Conservation (phyloP, 768 basidiomycete species). For the Boletus edulis region DNA sequence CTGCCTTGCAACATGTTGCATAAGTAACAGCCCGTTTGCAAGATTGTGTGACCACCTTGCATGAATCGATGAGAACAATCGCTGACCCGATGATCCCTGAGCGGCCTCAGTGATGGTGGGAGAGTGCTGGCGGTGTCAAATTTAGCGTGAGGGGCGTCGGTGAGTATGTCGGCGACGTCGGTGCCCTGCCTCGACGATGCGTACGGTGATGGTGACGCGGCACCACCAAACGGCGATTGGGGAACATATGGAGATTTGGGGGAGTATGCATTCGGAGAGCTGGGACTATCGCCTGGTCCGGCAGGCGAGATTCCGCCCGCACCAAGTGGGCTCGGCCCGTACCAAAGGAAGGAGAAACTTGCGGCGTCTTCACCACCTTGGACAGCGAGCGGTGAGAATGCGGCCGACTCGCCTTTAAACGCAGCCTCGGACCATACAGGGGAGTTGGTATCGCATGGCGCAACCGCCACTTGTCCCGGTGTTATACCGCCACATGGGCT, state of each 20-base stretch:
- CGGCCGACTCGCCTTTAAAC: no score
- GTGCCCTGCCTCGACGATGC: slow-evolving; percentile 69
- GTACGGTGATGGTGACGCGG: slow-evolving; percentile 80
- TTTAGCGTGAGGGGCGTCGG: slow-evolving; percentile 84
- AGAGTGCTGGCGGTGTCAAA: slow-evolving; percentile 72
- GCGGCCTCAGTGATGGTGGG: no score
- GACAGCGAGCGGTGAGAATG: no score
- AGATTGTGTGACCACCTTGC: no score
- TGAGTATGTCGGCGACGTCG: slow-evolving; percentile 79
- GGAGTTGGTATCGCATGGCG: no score
- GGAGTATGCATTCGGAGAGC: slow-evolving; percentile 86
- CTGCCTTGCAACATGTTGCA: no score
- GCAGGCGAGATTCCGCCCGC: slow-evolving; percentile 89
- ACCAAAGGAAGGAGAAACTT: slow-evolving; percentile 70
- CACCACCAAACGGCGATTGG: slow-evolving; percentile 79
- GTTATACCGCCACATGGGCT: slow-evolving; percentile 82
- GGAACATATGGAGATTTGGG: slow-evolving; percentile 90
- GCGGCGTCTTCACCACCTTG: no score
- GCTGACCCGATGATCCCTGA: no score
- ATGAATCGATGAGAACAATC: no score
- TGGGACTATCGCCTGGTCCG: slow-evolving; percentile 84
- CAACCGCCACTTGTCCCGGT: slow-evolving; percentile 82
- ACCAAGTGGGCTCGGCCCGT: slow-evolving; percentile 82
- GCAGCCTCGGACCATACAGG: no score
- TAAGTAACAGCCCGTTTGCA: no score